Conservation (phyloP, 1,284 basidiomycete species). For the Tremellales sp. region DNA sequence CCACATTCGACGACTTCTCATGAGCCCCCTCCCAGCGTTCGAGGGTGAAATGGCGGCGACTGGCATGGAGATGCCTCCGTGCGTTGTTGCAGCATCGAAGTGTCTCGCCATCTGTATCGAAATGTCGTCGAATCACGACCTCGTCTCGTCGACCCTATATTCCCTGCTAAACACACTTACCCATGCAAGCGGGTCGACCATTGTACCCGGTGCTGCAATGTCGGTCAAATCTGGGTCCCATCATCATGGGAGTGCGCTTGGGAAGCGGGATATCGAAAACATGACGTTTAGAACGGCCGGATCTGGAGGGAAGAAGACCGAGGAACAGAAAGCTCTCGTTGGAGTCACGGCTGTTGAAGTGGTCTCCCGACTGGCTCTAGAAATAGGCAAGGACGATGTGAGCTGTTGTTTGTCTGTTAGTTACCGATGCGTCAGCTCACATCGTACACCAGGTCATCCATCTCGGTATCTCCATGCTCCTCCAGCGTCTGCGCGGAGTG, state of each 20-base stretch:
- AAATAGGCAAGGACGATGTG: slow-evolving; percentile 76
- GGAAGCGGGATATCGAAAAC: slow-evolving; percentile 13
- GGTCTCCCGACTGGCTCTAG: slow-evolving; percentile 74
- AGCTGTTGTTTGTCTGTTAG: slow-evolving; percentile 14
- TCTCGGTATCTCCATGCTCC: slow-evolving; percentile 83
- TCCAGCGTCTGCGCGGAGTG: slow-evolving; percentile 79
- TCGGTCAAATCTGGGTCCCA: slow-evolving; percentile 25
- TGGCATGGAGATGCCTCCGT: slow-evolving; percentile 53
- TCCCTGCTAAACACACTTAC: slow-evolving; percentile 88
- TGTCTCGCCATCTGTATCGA: slow-evolving; percentile 86
- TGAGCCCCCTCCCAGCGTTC: slow-evolving; percentile 80
- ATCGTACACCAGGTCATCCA: slow-evolving; percentile 66
- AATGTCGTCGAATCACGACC: slow-evolving; percentile 82
- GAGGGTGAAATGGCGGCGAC: slow-evolving; percentile 67
- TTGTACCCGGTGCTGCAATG: slow-evolving; percentile 19
- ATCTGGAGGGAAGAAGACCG: slow-evolving; percentile 51
- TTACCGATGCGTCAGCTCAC: slow-evolving; percentile 1
- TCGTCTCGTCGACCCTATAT: slow-evolving; percentile 93
- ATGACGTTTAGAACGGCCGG: slow-evolving; percentile 15
- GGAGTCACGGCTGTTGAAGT: slow-evolving; percentile 88
- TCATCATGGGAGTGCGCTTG: slow-evolving; percentile 2
- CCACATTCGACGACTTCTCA: slow-evolving; percentile 82
- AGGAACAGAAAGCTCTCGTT: slow-evolving; percentile 78
- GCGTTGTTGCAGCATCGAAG: slow-evolving; percentile 76
- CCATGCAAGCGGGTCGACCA: slow-evolving; percentile 63